phyloP scores from a whole-genome alignment of 2,329 filamentous ascomycete genomes.

The Colletotrichum chrysophilum region DNA sequence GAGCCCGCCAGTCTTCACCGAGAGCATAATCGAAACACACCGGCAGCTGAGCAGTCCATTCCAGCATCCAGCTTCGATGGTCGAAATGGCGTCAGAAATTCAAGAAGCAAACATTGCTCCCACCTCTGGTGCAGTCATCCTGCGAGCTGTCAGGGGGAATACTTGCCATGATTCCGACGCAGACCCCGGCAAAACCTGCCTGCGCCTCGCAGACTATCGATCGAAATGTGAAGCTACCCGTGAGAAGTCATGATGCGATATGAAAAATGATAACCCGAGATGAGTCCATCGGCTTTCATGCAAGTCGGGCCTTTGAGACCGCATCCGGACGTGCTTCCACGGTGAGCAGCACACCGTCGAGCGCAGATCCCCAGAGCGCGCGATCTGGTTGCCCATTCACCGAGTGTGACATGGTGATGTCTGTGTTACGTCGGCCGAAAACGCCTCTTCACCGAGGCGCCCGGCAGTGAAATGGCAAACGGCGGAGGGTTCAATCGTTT shows the following conservation, averaged over 20 bases:
- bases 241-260: neutral
- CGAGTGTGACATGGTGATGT: neutral
- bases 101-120: neutral
- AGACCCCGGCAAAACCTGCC: neutral
- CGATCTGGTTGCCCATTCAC: slow-evolving; percentile 7
- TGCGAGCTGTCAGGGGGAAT: neutral
- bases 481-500: neutral
- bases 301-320: neutral
- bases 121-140: neutral
- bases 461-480: neutral
- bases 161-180: neutral
- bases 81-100: neutral
- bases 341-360: neutral
- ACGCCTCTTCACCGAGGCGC: neutral
- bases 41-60: neutral
- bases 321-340: neutral
- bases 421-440: neutral
- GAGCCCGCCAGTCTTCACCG: neutral
- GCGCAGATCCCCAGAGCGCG: neutral
- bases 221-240: neutral
- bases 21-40: neutral
- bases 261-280: slow-evolving; percentile 7
- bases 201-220: neutral
- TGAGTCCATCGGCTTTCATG: neutral
- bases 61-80: neutral